Conservation (phyloP, 78 protist species). For the Protostelium mycophagum region DNA sequence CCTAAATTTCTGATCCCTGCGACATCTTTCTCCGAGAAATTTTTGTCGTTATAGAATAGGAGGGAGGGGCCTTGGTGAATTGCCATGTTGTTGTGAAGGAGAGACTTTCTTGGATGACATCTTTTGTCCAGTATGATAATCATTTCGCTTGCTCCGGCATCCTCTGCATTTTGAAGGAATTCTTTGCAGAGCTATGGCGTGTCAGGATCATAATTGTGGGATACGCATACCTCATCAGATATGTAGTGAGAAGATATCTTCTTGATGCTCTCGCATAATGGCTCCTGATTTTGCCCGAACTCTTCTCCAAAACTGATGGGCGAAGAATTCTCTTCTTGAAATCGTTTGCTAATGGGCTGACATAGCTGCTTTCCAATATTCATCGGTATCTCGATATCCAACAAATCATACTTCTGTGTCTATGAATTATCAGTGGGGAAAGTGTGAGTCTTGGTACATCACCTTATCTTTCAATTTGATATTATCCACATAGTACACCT, state of each 20-base stretch:
- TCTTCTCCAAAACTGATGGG: background rate
- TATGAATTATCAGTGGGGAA: no score
- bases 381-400: background rate
- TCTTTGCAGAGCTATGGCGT: constrained; percentile 22
- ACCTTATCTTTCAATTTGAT: background rate
- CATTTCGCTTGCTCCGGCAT: constrained; percentile 51
- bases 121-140: constrained; percentile 25
- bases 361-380: background rate
- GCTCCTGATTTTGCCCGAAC: background rate
- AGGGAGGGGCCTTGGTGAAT: constrained; percentile 13
- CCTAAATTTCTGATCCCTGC: constrained; percentile 3
- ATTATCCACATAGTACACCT: background rate
- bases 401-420: background rate
- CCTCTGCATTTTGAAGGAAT: constrained; percentile 80
- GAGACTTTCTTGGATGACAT: background rate
- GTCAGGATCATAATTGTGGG: background rate
- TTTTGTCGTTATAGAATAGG: background rate
- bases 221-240: background rate
- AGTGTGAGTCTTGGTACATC: no score
- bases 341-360: no score
- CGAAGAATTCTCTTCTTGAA: background rate
- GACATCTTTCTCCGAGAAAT: constrained; percentile 31
- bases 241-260: background rate
- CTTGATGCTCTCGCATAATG: background rate
- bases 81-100: background rate